A percentile compares a stretch with the other conserved stretches of the same genome.
These are phyloP conservation scores for Cytospora paraplurivora DNA, from an alignment of 2,329 filamentous ascomycete genomes.

Conservation along the genomic window DNA sequence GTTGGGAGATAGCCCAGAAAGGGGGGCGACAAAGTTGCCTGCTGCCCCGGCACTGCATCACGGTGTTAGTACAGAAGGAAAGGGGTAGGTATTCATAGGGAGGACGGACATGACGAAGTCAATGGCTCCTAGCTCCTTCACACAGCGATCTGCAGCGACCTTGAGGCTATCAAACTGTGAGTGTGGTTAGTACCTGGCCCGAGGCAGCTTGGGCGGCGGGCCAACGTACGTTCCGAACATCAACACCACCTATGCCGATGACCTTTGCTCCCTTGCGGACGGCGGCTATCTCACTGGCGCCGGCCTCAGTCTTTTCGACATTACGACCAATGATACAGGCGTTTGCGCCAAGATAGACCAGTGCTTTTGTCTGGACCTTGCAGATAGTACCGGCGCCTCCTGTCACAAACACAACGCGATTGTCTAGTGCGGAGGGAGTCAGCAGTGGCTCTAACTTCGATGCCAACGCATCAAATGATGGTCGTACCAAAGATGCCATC, in stretches of 20 bases:
- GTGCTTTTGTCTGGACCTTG: slow-evolving; percentile 86
- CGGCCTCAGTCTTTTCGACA: slow-evolving; percentile 79
- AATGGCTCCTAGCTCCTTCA: slow-evolving; percentile 79
- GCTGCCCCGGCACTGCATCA: slow-evolving; percentile 78
- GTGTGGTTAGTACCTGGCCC: slow-evolving; percentile 8
- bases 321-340: slow-evolving; percentile 94
- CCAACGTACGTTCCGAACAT: slow-evolving; percentile 69
- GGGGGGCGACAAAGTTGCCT: slow-evolving; percentile 90
- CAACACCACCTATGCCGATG: slow-evolving; percentile 77
- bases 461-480: not conserved
- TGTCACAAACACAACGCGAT: slow-evolving; percentile 92
- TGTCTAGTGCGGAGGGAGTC: slow-evolving; percentile 54
- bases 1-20: slow-evolving; percentile 79
- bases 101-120: slow-evolving; percentile 85
- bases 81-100: too few species aligned
- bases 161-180: slow-evolving; percentile 63
- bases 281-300: slow-evolving; percentile 79
- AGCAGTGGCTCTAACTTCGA: not conserved
- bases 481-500: slow-evolving; percentile 80
- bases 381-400: slow-evolving; percentile 94
- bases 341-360: slow-evolving; percentile 88
- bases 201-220: not conserved
- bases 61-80: slow-evolving; percentile 9
- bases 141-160: slow-evolving; percentile 76
- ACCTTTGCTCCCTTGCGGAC: slow-evolving; percentile 79